Base-by-base conservation (phyloP, 2,329 filamentous ascomycete species). In the Alternaria consortialis region DNA sequence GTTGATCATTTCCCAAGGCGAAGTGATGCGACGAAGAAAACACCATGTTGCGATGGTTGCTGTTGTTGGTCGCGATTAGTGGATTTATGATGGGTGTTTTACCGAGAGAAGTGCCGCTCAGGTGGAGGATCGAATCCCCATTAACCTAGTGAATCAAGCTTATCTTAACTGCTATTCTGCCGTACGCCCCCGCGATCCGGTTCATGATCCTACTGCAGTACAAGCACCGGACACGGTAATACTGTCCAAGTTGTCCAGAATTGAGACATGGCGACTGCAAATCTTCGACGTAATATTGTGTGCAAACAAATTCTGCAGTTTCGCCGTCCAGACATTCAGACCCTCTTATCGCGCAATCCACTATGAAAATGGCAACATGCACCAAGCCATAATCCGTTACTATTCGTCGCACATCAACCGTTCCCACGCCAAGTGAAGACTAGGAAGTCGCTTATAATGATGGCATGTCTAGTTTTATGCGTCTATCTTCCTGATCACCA, bases 341-440 rank as follows among this genome's bases (percentile, higher is more conserved):
- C 39, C 51, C 20, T 57, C 50, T 60, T 53, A 65, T 65, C 60
- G 47, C 60, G 63, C 57, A 53, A 65, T 65, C 29, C 32, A 42
- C 37, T 40, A 15, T 50, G 27, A 52, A 55, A 56, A 64, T 65
- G 46, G 57, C 61, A 65, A 58, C 61, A 65, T 61, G 57, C 57
- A 60, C 39, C 44, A 60, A 60, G 57, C 37, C 52, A 13, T 44
- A 56, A 27, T 23, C 48, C 17, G 25, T 20, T 52, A 29, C 43
- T 29, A 58, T 44, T 53, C 40, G 53, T 53, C 42, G 39, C 42
- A 34, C 20, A 50, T 27, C 51, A 39, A 54, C 6, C 46, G 36
- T 29, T 39, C 25, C 52, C 39, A 37, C 47, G 66, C 68, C 62
- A 68, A 69, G 67, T 56, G 40, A 52, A 58, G 48, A 53, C 53